Evolutionary conservation across 2,329 filamentous ascomycete genomes (phyloP), one percentile per base, ranked within the genome.

Genomic region (Septoria petroselini): DNA sequence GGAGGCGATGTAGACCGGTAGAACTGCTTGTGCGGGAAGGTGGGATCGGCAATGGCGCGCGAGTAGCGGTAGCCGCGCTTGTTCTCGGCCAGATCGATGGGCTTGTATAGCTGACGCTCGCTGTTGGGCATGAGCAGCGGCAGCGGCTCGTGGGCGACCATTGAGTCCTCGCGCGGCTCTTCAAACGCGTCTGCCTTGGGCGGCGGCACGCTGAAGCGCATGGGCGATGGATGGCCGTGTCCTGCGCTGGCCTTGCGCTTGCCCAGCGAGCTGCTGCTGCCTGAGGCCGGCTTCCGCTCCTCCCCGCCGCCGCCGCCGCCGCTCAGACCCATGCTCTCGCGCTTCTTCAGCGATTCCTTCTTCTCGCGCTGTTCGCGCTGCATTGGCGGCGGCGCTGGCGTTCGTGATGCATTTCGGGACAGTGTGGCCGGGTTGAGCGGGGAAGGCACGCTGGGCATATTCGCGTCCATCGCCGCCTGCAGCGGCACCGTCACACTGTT

Each of bases 1-100:
- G 83, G 83, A 4, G 88, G 82, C 65, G 97, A 93, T 35, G 89
- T 93, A 53, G 89, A 85, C 53, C 91, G 85, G 70, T 95, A 96
- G 74, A 87, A 93, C 62, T 94, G 81, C 57, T 84, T 90, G 56
- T 90, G 88, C 5, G 88, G 84, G 64, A 96, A 95, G 15, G 80
- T 77, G 1, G 90, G 89, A 59, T 96, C 91, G 59, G 90, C 89
- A 58, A 96, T 91, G 66, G 88, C 94, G 62, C 91, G 87, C 25
- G 84, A 86, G 68, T 97, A 97, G 52, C 89, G 86, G 67, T 91
- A 97, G 48, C 85, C 80, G 59, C 79, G 80, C 61, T 82, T 82
- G 64, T 85, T 84, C 63, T 81, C 82, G 6, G 83, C 79, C 56
- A 76, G 71, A 52, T 79, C 76, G 19, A 73, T 65, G 0, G 74